Evolutionary conservation across 177 flowering plant species (phyloP), one percentile per base, ranked within the genome.

Genomic region (Vitis hybrid): DNA sequence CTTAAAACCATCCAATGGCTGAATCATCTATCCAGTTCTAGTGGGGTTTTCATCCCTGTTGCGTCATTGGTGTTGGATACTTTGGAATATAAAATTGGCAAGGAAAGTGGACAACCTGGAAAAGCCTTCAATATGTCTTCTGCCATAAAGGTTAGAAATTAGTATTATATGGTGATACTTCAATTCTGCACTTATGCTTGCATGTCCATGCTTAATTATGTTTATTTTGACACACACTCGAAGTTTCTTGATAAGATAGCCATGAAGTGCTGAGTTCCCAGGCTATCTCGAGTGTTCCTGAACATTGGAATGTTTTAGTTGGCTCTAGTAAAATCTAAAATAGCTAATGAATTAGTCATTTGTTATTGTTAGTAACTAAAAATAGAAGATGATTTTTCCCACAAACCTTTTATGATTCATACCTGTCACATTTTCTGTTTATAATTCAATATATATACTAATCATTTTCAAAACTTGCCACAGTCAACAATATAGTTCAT

Each of bases 1-100:
- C 60, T 87, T 16, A 96, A 83, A 81, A 89, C 97, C 78, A 75
- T 92, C 63, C 89, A 87, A 60, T 90, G 96, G 99, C 82, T 96
- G 65, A 96, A 91, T 78, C 68, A 78, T 60, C 94, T 96, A 66
- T 89, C 97, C 31, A 68, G 72, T 81, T 82, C 95, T 26, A 89
- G 88, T 73, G 86, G 89, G 22, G 74, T 83, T 65, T 96, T 96
- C 79, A 85, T 96, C 66, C 99, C 99, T 45, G 67, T 91, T 70
- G 81, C 90, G 57, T 90, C 94, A 50, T 81, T 87, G 50, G 84
- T 76, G 19, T 77, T 96, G 73, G 93, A 88, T 70, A 63, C 80
- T 39, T 69, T 96, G 82, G 98, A 93, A 66, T 85, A 81, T 74
- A 80, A 75, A 77, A 73, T 59, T 74, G 83, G 78, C 73, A 87